Conservation (phyloP, 306 rosid genomes). For the Malus sieversii region DNA sequence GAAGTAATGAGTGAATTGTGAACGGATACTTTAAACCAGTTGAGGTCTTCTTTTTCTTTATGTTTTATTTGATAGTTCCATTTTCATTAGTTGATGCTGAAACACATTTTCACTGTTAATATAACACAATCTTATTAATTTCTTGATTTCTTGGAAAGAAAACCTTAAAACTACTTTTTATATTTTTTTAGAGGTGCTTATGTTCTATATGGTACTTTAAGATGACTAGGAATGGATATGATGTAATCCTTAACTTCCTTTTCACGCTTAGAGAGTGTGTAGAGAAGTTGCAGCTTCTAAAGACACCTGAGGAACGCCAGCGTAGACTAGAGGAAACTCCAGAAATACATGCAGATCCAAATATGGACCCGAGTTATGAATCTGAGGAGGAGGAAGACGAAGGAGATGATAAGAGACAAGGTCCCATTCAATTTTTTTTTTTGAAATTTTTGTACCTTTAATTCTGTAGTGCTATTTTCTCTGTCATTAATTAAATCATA, state of each 20-base stretch:
- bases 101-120: background rate
- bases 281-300: constrained; percentile 89
- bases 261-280: constrained; percentile 98
- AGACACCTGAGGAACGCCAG: constrained; percentile 95
- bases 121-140: background rate
- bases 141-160: background rate
- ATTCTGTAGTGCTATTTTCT: background rate
- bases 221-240: background rate
- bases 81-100: background rate
- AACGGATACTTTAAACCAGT: background rate
- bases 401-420: constrained; percentile 61
- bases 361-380: constrained; percentile 93
- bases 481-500: background rate
- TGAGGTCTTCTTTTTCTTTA: background rate
- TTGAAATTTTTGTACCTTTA: background rate
- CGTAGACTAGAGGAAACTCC: constrained; percentile 91
- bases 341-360: constrained; percentile 84
- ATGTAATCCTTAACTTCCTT: constrained; percentile 51
- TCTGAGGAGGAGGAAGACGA: constrained; percentile 91
- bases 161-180: background rate
- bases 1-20: background rate
- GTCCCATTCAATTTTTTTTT: constrained; percentile 14
- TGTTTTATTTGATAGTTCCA: background rate
- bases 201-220: background rate
- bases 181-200: background rate